Conservation (phyloP, 2,329 filamentous ascomycete species). For the Neofusicoccum ribis region DNA sequence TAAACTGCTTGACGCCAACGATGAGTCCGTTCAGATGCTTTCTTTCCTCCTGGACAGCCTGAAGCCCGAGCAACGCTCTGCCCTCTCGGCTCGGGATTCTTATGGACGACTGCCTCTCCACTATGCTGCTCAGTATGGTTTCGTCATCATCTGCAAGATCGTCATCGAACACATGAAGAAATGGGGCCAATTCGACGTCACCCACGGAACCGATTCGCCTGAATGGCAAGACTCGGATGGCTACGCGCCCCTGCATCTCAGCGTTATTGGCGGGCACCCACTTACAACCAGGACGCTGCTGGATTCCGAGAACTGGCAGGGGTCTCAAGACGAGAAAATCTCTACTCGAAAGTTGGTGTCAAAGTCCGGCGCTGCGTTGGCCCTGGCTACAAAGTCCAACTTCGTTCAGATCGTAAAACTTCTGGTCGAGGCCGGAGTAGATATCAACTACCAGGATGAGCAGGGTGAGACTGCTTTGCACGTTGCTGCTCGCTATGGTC, state of each 20-base stretch:
- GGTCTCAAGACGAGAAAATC: constrained; percentile 61
- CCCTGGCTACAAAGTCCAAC: constrained; percentile 84
- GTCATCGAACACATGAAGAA: constrained; percentile 86
- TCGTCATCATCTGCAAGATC: constrained; percentile 84
- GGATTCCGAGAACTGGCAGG: constrained; percentile 75
- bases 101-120: constrained; percentile 85
- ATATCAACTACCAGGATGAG: constrained; percentile 91
- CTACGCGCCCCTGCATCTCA: constrained; percentile 85
- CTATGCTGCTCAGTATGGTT: constrained; percentile 92
- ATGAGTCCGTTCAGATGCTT: constrained; percentile 72
- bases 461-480: constrained; percentile 90
- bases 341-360: constrained; percentile 68
- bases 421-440: constrained; percentile 83
- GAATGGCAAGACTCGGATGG: constrained; percentile 93
- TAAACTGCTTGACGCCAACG: constrained; percentile 64
- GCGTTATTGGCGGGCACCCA: constrained; percentile 87
- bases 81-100: constrained; percentile 69
- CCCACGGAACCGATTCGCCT: constrained; percentile 80
- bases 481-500: constrained; percentile 84
- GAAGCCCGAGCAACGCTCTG: constrained; percentile 64
- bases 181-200: constrained; percentile 84
- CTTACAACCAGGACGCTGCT: constrained; percentile 81
- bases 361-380: constrained; percentile 83
- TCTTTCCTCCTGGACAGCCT: constrained; percentile 67
- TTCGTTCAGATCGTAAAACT: constrained; percentile 82